These are phyloP conservation scores for Trichoderma atrobrunneum DNA, from an alignment of 2,329 filamentous ascomycete species.

Conservation along the genomic window DNA sequence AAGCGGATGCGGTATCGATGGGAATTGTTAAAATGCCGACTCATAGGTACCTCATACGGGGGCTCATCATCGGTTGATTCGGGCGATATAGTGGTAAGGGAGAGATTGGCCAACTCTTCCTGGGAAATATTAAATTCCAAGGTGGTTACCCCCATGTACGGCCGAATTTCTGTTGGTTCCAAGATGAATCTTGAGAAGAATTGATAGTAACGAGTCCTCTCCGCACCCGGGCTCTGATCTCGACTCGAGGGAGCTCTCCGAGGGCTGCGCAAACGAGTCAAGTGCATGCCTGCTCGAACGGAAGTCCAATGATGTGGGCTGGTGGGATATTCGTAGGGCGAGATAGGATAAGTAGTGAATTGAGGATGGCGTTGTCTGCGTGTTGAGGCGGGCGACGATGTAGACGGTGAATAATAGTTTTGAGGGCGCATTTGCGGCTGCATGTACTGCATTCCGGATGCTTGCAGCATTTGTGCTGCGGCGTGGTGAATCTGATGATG, in stretches of 20 bases:
- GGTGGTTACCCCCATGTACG: constrained; percentile 39
- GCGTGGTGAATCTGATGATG: not conserved
- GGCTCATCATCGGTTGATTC: constrained; percentile 29
- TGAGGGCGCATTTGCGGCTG: not conserved
- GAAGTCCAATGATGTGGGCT: constrained; percentile 42
- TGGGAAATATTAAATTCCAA: constrained; percentile 47
- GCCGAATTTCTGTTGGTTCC: constrained; percentile 40
- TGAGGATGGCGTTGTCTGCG: not conserved
- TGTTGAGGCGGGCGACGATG: not conserved
- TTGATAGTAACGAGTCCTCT: constrained; percentile 51
- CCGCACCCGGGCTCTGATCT: not conserved
- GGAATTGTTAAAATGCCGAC: constrained; percentile 49
- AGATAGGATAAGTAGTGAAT: not conserved
- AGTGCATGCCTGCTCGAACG: constrained; percentile 44
- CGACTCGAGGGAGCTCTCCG: constrained; percentile 36
- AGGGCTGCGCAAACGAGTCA: constrained; percentile 49
- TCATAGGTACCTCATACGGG: constrained; percentile 33
- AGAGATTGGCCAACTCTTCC: constrained; percentile 36
- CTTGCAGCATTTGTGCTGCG: not conserved
- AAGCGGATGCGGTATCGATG: constrained; percentile 68
- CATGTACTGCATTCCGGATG: not conserved
- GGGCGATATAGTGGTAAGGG: constrained; percentile 27
- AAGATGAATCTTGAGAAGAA: constrained; percentile 52
- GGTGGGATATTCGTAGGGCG: constrained; percentile 39
- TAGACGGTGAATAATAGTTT: not conserved